Evolutionary conservation across 345 rosid genomes (phyloP).

Genomic region (Zanthoxylum bungeanum): DNA sequence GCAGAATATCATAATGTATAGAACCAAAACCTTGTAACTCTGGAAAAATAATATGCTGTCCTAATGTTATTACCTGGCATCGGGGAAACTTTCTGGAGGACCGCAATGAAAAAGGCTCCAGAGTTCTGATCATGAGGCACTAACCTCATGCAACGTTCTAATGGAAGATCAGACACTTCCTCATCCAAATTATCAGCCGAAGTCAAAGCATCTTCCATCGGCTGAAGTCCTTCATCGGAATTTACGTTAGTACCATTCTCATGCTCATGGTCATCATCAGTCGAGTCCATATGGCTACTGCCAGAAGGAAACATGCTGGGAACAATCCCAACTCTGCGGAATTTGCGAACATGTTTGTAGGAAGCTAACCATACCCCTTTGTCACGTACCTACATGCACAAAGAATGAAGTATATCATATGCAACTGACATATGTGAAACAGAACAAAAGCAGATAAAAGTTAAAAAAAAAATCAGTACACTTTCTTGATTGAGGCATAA

Average conservation of each 20-base stretch:
- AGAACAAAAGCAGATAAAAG: constrained; percentile 1
- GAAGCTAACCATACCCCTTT: constrained; percentile 71
- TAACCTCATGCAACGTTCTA: constrained; percentile 87
- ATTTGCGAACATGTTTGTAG: constrained; percentile 54
- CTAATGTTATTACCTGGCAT: constrained; percentile 54
- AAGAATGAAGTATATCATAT: neutral
- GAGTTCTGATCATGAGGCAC: constrained; percentile 95
- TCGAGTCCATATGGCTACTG: constrained; percentile 25
- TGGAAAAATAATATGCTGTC: neutral
- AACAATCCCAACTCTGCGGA: constrained; percentile 45
- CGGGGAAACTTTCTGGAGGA: constrained; percentile 65
- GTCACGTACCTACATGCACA: constrained; percentile 60
- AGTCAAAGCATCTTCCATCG: constrained; percentile 21
- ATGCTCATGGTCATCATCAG: constrained; percentile 19
- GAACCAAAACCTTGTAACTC: neutral
- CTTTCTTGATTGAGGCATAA: neutral
- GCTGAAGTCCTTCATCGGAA: constrained; percentile 29
- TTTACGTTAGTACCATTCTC: constrained; percentile 30
- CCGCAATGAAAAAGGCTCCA: constrained; percentile 92
- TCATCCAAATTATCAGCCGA: constrained; percentile 36
- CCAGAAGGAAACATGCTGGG: constrained; percentile 93
- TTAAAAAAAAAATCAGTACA: neutral
- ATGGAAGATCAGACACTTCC: constrained; percentile 71
- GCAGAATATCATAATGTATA: neutral
- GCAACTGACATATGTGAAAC: neutral